phyloP scores from a whole-genome alignment of 192 early-diverging fungal species.

The Gryganskiella cystojenkinii region DNA sequence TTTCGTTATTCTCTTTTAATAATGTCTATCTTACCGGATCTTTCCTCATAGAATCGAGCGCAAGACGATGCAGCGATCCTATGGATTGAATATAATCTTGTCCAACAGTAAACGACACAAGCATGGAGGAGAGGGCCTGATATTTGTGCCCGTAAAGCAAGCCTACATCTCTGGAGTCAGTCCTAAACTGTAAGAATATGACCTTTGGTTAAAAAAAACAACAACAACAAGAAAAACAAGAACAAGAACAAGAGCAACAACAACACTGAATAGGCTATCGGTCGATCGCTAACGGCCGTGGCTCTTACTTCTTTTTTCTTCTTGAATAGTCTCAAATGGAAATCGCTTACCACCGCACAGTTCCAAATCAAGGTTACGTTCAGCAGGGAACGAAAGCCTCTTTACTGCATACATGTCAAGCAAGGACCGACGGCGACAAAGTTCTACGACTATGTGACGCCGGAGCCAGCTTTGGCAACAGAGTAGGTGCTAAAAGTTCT shows the following conservation, averaged over 20 bases:
- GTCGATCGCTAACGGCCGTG: too few relatives aligned
- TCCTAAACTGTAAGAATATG: conserved; percentile 61
- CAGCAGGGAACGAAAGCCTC: conserved; percentile 63
- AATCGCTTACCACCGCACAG: conserved; percentile 64
- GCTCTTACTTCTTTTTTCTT: not conserved
- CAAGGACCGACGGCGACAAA: conserved; percentile 59
- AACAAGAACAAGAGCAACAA: too few relatives aligned
- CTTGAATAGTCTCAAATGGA: conserved; percentile 69
- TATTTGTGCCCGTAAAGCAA: conserved; percentile 73
- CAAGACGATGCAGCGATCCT: conserved; percentile 68
- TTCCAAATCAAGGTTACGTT: conserved; percentile 63
- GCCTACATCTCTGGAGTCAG: conserved; percentile 65
- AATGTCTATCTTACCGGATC: not conserved
- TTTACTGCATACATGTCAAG: conserved; percentile 58
- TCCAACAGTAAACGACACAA: conserved; percentile 71
- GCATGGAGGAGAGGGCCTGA: conserved; percentile 76
- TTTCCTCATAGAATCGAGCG: conserved; percentile 63
- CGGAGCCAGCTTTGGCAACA: conserved; percentile 51
- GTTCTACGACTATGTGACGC: conserved; percentile 65
- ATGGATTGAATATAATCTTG: conserved; percentile 66
- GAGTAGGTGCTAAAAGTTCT: conserved; percentile 53
- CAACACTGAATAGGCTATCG: too few relatives aligned
- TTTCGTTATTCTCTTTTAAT: not conserved
- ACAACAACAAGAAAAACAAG: too few relatives aligned
- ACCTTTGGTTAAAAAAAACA: too few relatives aligned